These are phyloP conservation scores for Candida insectorum DNA, from an alignment of 805 yeast genomes.

Conservation along the genomic window DNA sequence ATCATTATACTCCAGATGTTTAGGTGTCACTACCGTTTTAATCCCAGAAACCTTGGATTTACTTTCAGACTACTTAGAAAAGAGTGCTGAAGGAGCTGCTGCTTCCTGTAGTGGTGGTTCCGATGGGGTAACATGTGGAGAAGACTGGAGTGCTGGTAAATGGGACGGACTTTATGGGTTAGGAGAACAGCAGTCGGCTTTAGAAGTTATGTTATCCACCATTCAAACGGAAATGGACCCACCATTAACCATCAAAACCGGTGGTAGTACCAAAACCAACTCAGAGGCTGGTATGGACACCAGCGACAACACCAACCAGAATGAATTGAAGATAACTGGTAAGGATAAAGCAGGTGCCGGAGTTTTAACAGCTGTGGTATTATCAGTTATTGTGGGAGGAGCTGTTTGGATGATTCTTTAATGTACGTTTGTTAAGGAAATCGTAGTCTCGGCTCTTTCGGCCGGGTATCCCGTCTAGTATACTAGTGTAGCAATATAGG, in stretches of 20 bases:
- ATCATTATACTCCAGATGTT: constrained; percentile 62
- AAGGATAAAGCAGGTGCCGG: constrained; percentile 91
- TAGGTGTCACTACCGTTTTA: constrained; percentile 55
- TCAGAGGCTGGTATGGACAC: constrained; percentile 36
- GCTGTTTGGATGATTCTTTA: constrained; percentile 75
- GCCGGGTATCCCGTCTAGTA: no score
- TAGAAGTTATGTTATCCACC: constrained; percentile 54
- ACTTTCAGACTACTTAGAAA: constrained; percentile 38
- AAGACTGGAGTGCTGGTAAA: constrained; percentile 56
- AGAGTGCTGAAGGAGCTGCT: constrained; percentile 72
- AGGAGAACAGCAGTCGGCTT: constrained; percentile 81
- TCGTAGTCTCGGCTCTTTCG: no score
- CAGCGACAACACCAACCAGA: constrained; percentile 33
- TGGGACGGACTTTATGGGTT: constrained; percentile 74
- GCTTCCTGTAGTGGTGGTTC: constrained; percentile 76
- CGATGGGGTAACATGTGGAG: constrained; percentile 86
- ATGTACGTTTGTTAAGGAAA: no score
- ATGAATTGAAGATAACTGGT: constrained; percentile 46
- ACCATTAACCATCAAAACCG: constrained; percentile 33
- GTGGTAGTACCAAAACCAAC: constrained; percentile 33
- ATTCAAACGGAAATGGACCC: constrained; percentile 21
- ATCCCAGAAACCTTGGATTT: constrained; percentile 46
- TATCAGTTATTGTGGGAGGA: constrained; percentile 59
- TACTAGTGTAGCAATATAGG: no score
- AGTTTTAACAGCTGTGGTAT: constrained; percentile 71